A percentile compares a stretch with the other conserved stretches of the same genome.
phyloP scores from a whole-genome alignment of 2,329 filamentous ascomycete genomes.

The Fusarium nisikadoi region DNA sequence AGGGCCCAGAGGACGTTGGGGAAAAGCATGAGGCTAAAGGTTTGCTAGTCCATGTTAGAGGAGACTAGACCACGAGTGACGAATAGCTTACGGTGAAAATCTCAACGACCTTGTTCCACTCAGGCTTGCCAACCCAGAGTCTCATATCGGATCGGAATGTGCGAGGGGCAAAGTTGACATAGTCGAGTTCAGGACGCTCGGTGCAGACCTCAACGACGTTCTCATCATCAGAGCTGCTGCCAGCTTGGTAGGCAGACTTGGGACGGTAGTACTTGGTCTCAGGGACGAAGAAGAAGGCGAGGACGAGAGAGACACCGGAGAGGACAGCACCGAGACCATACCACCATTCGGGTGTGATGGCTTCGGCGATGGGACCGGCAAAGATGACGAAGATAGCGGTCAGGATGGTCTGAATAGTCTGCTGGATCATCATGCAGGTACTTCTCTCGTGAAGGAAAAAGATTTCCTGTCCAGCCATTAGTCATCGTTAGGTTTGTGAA shows the following conservation, averaged over 20 bases:
- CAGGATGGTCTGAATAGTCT: constrained; percentile 34
- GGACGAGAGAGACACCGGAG: neutral
- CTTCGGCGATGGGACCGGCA: constrained; percentile 11
- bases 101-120: constrained; percentile 24
- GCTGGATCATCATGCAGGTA: constrained; percentile 36
- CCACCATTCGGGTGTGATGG: constrained; percentile 17
- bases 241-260: constrained; percentile 6
- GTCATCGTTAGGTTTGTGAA: accelerated
- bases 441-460: constrained; percentile 38
- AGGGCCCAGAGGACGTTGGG: constrained; percentile 39
- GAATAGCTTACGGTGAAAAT: constrained; percentile 19
- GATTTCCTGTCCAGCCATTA: constrained; percentile 22
- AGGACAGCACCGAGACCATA: constrained; percentile 16
- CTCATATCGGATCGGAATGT: constrained; percentile 36
- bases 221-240: constrained; percentile 8
- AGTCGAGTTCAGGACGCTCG: constrained; percentile 32
- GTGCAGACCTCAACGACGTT: constrained; percentile 17
- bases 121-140: constrained; percentile 35
- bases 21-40: constrained; percentile 35
- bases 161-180: constrained; percentile 31
- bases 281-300: constrained; percentile 16
- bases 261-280: constrained; percentile 19
- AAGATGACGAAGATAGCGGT: constrained; percentile 23
- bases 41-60: constrained; percentile 25
- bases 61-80: neutral